Conservation (phyloP, 306 rosid species). For the Parietaria judaica region DNA sequence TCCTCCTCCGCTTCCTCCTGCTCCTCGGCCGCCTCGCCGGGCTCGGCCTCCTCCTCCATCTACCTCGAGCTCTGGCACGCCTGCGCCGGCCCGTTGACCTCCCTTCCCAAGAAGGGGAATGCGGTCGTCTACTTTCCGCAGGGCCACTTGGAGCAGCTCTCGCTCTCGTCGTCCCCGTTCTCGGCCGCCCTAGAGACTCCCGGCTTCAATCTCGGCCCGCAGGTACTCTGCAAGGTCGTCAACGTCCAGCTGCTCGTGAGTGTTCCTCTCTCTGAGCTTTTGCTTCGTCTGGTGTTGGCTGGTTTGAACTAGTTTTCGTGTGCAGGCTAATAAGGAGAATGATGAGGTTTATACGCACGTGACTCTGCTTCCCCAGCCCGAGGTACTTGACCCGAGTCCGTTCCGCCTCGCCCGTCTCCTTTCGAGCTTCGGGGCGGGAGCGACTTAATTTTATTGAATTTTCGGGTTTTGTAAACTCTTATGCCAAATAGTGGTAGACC, state of each 20-base stretch:
- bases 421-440: no score
- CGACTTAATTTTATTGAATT: no score
- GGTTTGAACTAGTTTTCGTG: background rate
- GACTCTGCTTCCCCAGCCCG: conserved; percentile 70
- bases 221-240: conserved; percentile 80
- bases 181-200: conserved; percentile 59
- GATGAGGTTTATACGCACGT: conserved; percentile 94
- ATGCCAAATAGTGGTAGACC: no score
- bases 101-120: conserved; percentile 88
- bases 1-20: conserved; percentile 68
- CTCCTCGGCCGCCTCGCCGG: conserved; percentile 51
- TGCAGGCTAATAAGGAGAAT: conserved; percentile 90
- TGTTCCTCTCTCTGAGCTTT: background rate
- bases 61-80: conserved; percentile 95
- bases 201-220: conserved; percentile 71
- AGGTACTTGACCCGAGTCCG: conserved; percentile 35
- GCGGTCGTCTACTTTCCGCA: conserved; percentile 89
- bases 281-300: background rate
- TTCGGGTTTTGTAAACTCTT: no score
- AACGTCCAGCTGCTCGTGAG: conserved; percentile 84
- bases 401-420: no score
- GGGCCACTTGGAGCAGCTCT: conserved; percentile 78
- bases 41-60: conserved; percentile 53
- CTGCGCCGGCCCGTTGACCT: conserved; percentile 93
- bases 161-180: conserved; percentile 53